Base-by-base conservation (phyloP, 1,139 yeast species). In the Zhuliangozyma parablackwelliae region DNA sequence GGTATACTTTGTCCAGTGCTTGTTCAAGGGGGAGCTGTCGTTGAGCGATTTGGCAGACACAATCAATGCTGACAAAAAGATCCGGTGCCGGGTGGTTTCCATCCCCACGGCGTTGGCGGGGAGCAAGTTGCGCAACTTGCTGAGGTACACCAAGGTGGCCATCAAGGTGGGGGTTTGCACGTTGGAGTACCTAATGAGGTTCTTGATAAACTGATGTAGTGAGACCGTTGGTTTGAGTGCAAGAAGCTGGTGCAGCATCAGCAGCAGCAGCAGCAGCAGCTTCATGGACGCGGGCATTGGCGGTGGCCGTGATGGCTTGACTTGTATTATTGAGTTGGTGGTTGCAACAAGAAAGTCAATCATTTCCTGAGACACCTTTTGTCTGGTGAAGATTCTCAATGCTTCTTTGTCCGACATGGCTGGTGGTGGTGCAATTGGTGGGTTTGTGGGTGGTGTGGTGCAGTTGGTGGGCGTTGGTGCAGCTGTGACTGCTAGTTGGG, bases 141-240 rank as follows among this genome's bases (percentile, higher is more conserved):
- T 80, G 40, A 90, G 71, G 59, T 87, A 90, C 10, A 89, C 89
- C 38, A 88, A 69, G 2, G 96, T 76, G 12, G 97, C 82, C 97
- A 92, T 90, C 39, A 92, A 71, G 2, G 97, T 92, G 29, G 97
- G 90, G 3, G 96, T 86, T 63, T 90, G 97, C 21, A 92, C 97
- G 57, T 90, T 89, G 10, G 96, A 87, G 53, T 84, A 80, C 40
- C 69, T 72, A 44, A 90, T 82, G 48, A 90, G 68, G 34, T 75
- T 77, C 45, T 79, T 72, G 49, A 90, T 89, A 65, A 90, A 90
- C 12, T 65, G 64, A 33, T 69, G 68, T 44, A 92, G 57, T 6
- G 67, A 50, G 26, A 61, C 54, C 10, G 40, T 45, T 30, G 44
- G 41, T 39, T 50, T 54, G 23, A 38, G 26, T 24, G 3, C 33